Percentiles rank a stretch among this genome's conserved stretches.
Evolutionary conservation across 306 rosid genomes (phyloP).

Genomic region (Coriaria nepalensis): DNA sequence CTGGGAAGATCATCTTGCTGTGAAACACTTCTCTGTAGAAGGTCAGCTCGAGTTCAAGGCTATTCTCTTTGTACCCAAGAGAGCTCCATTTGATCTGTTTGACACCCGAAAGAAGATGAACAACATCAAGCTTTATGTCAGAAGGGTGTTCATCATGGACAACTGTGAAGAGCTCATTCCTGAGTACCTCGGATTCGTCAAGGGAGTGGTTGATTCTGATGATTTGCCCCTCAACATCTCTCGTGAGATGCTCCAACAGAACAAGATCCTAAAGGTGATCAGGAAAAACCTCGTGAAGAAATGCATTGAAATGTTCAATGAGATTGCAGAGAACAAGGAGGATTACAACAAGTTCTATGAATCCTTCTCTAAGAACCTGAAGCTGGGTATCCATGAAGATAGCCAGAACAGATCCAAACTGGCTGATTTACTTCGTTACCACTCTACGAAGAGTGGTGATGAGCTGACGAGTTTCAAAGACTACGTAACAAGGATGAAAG

Average conservation of each 20-base stretch:
- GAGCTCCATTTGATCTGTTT: conserved; percentile 63
- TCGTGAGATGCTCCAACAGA: conserved; percentile 58
- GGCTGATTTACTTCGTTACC: conserved; percentile 50
- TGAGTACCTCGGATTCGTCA: conserved; percentile 56
- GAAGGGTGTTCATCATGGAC: conserved; percentile 71
- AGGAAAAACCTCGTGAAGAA: conserved; percentile 58
- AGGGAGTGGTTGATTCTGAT: conserved; percentile 67
- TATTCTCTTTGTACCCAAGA: conserved; percentile 45
- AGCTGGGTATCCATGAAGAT: conserved; percentile 57
- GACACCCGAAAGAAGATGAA: conserved; percentile 64
- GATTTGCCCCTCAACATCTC: conserved; percentile 66
- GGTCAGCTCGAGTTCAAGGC: conserved; percentile 74
- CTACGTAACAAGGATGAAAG: conserved; percentile 59
- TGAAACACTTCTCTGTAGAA: conserved; percentile 59
- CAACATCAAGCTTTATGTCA: conserved; percentile 58
- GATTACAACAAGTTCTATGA: conserved; percentile 54
- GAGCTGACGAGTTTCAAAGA: conserved; percentile 63
- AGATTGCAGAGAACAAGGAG: conserved; percentile 61
- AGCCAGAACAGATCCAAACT: conserved; percentile 57
- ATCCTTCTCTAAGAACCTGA: conserved; percentile 55
- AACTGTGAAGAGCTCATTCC: conserved; percentile 64
- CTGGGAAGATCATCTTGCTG: conserved; percentile 66
- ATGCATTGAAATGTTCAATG: conserved; percentile 69
- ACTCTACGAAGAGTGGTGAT: conserved; percentile 61
- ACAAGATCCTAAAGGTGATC: conserved; percentile 61